Evolutionary conservation across 1,139 yeast species (phyloP), one percentile per base, ranked within the genome.

Genomic region (Suhomyces wounanorum): DNA sequence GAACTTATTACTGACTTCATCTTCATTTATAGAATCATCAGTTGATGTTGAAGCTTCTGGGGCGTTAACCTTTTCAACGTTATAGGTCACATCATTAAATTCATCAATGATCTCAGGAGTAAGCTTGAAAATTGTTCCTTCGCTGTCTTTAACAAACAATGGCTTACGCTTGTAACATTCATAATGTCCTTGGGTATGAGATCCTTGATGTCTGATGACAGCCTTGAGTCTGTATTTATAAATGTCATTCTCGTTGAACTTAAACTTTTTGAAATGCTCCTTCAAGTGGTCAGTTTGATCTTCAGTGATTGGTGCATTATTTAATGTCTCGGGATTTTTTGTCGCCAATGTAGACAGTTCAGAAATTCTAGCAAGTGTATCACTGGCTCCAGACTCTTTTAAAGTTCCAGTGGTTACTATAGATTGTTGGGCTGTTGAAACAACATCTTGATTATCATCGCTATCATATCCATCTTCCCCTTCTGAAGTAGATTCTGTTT

Each of bases 131-230:
- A 72, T 80, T 59, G 58, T 68, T 2, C 82, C 82, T 1, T 76
- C 78, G 26, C 57, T 65, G 54, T 78, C 80, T 59, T 81, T 84
- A 47, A 79, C 83, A 55, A 76, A 79, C 10, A 79, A 67, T 2
- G 94, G 92, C 61, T 89, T 89, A 44, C 79, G 80, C 56, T 84
- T 83, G 64, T 82, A 89, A 58, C 94, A 86, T 61, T 88, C 95
- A 62, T 89, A 94, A 64, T 94, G 99, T 0, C 98, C 99, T 44
- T 85, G 83, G 17, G 87, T 80, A 67, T 94, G 98, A 0, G 95
- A 84, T 0, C 98, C 99, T 48, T 85, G 83, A 64, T 94, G 99
- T 54, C 90, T 79, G 23, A 94, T 84, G 58, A 90, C 73, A 0
- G 97, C 89, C 56, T 79, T 80, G 37, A 94, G 73, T 53, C 74